Base-by-base conservation (phyloP, 2,329 filamentous ascomycete species). In the Aureobasidium leucospermi region DNA sequence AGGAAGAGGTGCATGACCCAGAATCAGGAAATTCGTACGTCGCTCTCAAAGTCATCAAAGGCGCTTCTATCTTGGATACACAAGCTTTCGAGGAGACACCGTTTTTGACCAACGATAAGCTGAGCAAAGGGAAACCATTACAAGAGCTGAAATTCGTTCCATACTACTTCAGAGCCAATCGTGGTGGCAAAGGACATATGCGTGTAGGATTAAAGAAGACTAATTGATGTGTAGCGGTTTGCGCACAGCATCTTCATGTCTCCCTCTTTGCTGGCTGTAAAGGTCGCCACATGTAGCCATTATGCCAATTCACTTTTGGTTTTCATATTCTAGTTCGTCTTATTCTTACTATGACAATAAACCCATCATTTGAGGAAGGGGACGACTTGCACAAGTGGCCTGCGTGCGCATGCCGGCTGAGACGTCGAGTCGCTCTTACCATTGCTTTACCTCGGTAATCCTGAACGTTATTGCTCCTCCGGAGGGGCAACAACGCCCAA, bases 151-250 rank as follows among this genome's bases (percentile, higher is more conserved):
- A 73, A 1, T 82, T 83, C 67, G 70, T 84, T 46, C 81, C 81
- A 19, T 84, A 83, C 63, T 81, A 79, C 65, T 74, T 81, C 59
- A 71, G 81, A 15, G 79, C 79, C 15, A 84, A 84, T 62, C 69
- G 81, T 36, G 78, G 78, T 2, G 81, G 81, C 0, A 77, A 70
- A 46, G 81, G 81, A 1, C 76, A 81, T 51, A 81, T 81, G 78
- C 74, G 79, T 58, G 80, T 83, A 39, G 73, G 68, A 3, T 13
- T 60, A 15, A 52, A 49, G 13, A 53, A 13, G 39, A 32, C 53
- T 28, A 11, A 4, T 13, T 49, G 16, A 34, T 15, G 23, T 23
- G 23, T 23, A 23, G 23, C 23, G 23, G 3, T 23, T 23, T 23
- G 23, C 23, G 23, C 23, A 4, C 23, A 23, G 23, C 23, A 23